phyloP scores from a whole-genome alignment of 2,329 filamentous ascomycete species.

The Fusarium hostae region DNA sequence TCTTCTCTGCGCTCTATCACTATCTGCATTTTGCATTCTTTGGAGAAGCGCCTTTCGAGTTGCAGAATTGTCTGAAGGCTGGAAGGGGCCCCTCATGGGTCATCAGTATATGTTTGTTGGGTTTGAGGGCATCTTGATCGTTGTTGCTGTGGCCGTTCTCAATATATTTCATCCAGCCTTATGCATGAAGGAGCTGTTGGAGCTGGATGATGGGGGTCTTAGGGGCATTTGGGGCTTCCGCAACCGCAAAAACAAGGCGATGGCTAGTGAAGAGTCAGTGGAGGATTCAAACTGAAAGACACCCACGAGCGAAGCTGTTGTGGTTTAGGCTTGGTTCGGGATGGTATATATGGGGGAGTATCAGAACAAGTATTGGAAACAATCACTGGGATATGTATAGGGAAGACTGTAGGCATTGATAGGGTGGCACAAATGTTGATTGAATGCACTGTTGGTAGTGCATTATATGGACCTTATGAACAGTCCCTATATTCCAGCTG shows the following conservation, averaged over 20 bases:
- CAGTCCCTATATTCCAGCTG: neutral
- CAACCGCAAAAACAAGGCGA: conserved; percentile 15
- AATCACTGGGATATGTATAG: neutral
- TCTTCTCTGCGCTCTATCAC: conserved; percentile 64
- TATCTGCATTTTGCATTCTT: conserved; percentile 72
- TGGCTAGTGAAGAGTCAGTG: conserved; percentile 15
- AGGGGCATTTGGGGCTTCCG: conserved; percentile 45
- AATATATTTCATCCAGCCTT: conserved; percentile 52
- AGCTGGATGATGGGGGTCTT: conserved; percentile 40
- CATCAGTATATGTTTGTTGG: conserved; percentile 66
- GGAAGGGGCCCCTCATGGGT: conserved; percentile 67
- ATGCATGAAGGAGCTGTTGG: conserved; percentile 46
- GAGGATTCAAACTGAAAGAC: conserved; percentile 25
- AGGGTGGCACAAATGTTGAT: neutral
- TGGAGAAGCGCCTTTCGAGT: conserved; percentile 73
- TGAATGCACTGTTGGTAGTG: neutral
- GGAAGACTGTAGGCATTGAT: neutral
- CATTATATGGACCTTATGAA: neutral
- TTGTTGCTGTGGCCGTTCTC: conserved; percentile 57
- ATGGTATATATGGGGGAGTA: neutral
- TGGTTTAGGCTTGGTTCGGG: conserved; percentile 3
- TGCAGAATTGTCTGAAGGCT: conserved; percentile 73
- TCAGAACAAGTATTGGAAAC: neutral
- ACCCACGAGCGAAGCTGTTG: conserved; percentile 6
- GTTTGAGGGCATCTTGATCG: conserved; percentile 66